Base-by-base conservation (phyloP, 495 filamentous ascomycete species). In the Tuber microsphaerosporum region DNA sequence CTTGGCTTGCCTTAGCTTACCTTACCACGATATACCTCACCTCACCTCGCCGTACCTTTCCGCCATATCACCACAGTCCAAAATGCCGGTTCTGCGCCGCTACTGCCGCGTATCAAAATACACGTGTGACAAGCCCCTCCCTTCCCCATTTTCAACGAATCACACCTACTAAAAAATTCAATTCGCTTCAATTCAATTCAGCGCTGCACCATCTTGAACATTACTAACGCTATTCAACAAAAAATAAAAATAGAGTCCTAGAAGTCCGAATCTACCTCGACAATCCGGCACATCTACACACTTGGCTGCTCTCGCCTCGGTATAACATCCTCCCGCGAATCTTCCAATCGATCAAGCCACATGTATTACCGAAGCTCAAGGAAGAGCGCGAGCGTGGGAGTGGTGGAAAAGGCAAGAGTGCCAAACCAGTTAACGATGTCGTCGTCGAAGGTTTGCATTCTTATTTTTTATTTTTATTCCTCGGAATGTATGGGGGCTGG, bases 191-290 rank as follows among this genome's bases (percentile, higher is more conserved):
- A 34, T 48, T 41, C 26, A 46, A 19, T 65, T 65, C 56, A 19
- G 56, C 8, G 31, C 51, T 31, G 14, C 14, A 34, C 26, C 26
- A 65, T 65, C 56, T 65, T 65, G 26, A 34, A 6, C 26, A 17
- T 26, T 65, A 9, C 26, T 65, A 17, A 65, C 26, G 26, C 56
- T 51, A 70, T 68, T 72, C 69, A 26, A 92, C 90, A 75, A 92
- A 93, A 82, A 92, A 92, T 41, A 91, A 93, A 82, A 92, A 92
- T 84, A 96, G 95, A 26, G 93, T 97, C 74, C 88, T 99, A 70
- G 95, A 99, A 87, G 92, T 91, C 71, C 93, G 94, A 61, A 94
- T 99, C 80, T 99, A 97, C 84, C 89, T 97, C 69, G 95, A 97
- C 75, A 93, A 92, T 74, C 95, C 95, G 3, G 89, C 91, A 12